Evolutionary conservation across 108 stramenopile genomes (phyloP).

Genomic region (Cyclotella sp.): DNA sequence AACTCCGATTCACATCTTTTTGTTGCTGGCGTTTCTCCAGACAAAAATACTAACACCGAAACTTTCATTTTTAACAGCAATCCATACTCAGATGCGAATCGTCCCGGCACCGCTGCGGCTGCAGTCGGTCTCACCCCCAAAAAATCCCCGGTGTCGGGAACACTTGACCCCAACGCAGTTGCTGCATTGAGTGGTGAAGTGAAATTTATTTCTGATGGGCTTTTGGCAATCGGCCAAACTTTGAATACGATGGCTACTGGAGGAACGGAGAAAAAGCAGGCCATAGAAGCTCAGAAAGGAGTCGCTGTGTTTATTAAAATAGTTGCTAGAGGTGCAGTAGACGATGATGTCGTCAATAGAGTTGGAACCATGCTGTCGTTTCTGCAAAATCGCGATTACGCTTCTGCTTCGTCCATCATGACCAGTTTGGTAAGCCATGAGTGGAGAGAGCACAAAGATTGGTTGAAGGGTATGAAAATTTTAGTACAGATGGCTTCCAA

Average conservation of each 20-base stretch:
- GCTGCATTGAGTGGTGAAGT: conserved; percentile 60
- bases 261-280: conserved; percentile 79
- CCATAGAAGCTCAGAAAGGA: conserved; percentile 78
- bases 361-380: conserved; percentile 55
- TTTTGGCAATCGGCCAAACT: conserved; percentile 59
- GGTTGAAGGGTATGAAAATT: conserved; percentile 95
- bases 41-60: too few species aligned
- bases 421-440: conserved; percentile 80
- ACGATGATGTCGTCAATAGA: conserved; percentile 61
- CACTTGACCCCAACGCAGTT: conserved; percentile 55
- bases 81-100: conserved; percentile 72
- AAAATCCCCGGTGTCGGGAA: conserved; percentile 73
- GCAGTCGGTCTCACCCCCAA: conserved; percentile 45
- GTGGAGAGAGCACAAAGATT: conserved; percentile 95
- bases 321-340: conserved; percentile 69
- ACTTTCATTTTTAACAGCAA: conserved; percentile 48
- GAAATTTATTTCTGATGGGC: conserved; percentile 63
- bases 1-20: too few species aligned
- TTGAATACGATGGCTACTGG: conserved; percentile 41
- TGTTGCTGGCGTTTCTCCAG: too few species aligned
- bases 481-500: conserved; percentile 88
- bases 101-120: conserved; percentile 80
- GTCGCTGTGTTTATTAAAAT: conserved; percentile 78
- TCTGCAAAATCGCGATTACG: conserved; percentile 68
- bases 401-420: conserved; percentile 67